phyloP scores from a whole-genome alignment of 176 grass and related monocot genomes.

The Ensete glaucum region DNA sequence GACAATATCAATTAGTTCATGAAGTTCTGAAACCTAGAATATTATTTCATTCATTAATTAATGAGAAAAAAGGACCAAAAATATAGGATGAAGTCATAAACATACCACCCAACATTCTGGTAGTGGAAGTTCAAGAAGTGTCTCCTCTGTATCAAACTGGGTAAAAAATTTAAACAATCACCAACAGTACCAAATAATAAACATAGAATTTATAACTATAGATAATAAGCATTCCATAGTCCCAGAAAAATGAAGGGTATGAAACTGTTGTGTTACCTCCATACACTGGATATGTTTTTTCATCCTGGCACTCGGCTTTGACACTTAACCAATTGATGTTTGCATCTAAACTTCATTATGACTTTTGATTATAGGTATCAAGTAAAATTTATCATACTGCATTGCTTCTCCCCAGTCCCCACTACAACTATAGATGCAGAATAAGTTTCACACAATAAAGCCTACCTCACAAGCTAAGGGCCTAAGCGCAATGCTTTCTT shows the following conservation, averaged over 20 bases:
- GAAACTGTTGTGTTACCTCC: background rate
- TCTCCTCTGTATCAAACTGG: slow-evolving; percentile 66
- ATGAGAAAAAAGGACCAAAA: slow-evolving; percentile 20
- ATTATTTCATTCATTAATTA: slow-evolving; percentile 23
- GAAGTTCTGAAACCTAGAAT: slow-evolving; percentile 82
- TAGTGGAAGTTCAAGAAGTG: slow-evolving; percentile 64
- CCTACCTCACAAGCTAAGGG: no score
- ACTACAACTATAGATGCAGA: no score
- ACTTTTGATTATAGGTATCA: no score
- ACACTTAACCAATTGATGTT: no score
- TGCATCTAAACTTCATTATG: no score
- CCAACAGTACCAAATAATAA: slow-evolving; percentile 21
- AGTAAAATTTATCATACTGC: no score
- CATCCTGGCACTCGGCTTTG: no score
- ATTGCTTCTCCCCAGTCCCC: no score
- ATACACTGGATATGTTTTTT: background rate
- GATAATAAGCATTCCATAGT: background rate
- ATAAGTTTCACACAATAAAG: no score
- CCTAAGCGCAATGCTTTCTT: no score
- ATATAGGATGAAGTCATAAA: slow-evolving; percentile 16
- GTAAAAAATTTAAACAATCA: slow-evolving; percentile 20
- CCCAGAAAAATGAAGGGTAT: background rate
- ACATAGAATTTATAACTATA: slow-evolving; percentile 6
- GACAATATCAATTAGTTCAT: slow-evolving; percentile 77
- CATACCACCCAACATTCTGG: slow-evolving; percentile 96